These are phyloP conservation scores for Bolboschoenus planiculmis DNA, from an alignment of 176 grass and related monocot genomes.

Conservation along the genomic window DNA sequence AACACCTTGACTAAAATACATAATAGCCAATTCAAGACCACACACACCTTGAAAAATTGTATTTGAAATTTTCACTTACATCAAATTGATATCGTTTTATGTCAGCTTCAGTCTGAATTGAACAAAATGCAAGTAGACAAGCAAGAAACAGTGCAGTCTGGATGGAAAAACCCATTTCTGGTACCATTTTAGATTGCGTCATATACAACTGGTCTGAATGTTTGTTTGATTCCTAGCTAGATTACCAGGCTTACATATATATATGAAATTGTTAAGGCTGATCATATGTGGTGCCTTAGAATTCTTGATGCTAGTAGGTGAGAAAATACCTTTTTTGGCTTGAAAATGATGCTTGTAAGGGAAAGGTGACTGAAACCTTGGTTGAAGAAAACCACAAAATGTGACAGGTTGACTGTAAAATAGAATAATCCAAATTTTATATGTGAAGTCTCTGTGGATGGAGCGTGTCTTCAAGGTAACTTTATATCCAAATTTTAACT, in stretches of 20 bases:
- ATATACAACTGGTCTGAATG: neutral
- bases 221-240: neutral
- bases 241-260: neutral
- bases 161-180: constrained; percentile 2
- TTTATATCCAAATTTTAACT: neutral
- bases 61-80: constrained; percentile 29
- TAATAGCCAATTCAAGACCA: neutral
- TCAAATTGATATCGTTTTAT: constrained; percentile 60
- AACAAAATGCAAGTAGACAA: constrained; percentile 9
- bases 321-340: neutral
- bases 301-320: constrained; percentile 19
- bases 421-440: neutral
- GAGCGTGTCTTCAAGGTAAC: neutral
- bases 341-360: constrained; percentile 48
- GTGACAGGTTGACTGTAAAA: neutral
- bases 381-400: constrained; percentile 9
- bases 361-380: constrained; percentile 34
- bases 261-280: neutral
- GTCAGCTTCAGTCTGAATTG: constrained; percentile 26
- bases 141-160: neutral
- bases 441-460: neutral
- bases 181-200: neutral
- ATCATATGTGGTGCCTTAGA: neutral
- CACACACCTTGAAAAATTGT: neutral
- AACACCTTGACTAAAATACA: neutral